Percentiles rank a stretch among this genome's conserved stretches.
Conservation (phyloP, 441 rosid species). For the Gossypium schwendimanii region DNA sequence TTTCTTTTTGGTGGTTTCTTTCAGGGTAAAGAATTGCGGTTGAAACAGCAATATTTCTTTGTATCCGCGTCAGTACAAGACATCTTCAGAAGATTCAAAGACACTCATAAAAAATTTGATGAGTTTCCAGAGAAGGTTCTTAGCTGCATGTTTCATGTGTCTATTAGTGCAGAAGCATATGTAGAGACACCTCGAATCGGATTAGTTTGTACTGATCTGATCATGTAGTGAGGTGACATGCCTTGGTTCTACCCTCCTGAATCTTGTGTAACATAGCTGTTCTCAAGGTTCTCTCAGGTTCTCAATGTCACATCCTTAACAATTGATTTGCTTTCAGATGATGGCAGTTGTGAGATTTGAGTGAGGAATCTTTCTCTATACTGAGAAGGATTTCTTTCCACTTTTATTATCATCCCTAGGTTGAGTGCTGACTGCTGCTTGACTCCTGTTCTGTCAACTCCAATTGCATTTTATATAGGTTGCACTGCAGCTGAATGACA, state of each 20-base stretch:
- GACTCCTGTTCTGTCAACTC: constrained; percentile 1
- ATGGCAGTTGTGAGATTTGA: not conserved
- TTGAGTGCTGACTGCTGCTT: not conserved
- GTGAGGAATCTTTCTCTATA: not conserved
- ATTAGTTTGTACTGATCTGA: not conserved
- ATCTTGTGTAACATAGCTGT: not conserved
- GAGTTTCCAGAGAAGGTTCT: constrained; percentile 45
- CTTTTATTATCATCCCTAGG: not conserved
- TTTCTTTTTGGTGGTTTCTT: constrained; percentile 11
- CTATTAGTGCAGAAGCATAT: constrained; percentile 7
- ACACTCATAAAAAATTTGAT: constrained; percentile 35
- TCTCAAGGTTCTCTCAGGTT: not conserved
- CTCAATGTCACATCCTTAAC: not conserved
- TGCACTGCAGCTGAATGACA: constrained; percentile 53
- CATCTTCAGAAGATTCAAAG: constrained; percentile 49
- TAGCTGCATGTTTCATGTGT: not conserved
- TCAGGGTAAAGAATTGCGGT: constrained; percentile 53
- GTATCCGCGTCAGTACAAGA: constrained; percentile 54
- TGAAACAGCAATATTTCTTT: constrained; percentile 54
- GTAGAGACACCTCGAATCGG: not conserved
- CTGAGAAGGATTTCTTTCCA: not conserved
- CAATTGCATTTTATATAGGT: constrained; percentile 28
- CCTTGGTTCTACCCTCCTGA: not conserved
- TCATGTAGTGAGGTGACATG: not conserved
- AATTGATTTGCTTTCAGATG: not conserved